Evolutionary conservation across 75 land plant genomes (phyloP).

Genomic region (Picea sitchensis): DNA sequence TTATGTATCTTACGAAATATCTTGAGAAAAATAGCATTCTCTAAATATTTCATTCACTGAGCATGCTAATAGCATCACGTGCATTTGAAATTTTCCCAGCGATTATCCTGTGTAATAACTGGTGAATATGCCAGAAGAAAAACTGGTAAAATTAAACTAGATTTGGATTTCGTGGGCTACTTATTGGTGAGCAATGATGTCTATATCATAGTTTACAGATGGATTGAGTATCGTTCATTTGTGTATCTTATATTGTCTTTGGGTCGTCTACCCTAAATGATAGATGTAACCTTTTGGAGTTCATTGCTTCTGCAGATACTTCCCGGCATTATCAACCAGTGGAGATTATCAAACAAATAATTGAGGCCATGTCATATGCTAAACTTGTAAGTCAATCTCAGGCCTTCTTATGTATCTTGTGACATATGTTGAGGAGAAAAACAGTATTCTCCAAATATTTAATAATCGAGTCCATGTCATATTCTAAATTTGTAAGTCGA

Average conservation of each 20-base stretch:
- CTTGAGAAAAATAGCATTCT: constrained; percentile 11
- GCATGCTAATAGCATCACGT: background rate
- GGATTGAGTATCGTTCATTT: background rate
- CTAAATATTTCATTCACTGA: background rate
- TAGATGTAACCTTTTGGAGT: background rate
- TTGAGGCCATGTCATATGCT: constrained; percentile 95
- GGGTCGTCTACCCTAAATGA: background rate
- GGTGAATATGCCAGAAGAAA: background rate
- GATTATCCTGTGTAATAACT: background rate
- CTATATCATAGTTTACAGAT: background rate
- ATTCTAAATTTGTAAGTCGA: constrained; percentile 81
- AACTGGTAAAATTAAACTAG: constrained; percentile 33
- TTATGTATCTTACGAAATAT: background rate
- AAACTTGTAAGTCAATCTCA: constrained; percentile 66
- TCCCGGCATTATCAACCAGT: constrained; percentile 82
- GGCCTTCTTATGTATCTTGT: background rate
- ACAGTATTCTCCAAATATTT: background rate
- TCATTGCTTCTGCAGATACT: constrained; percentile 60
- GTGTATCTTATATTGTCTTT: background rate
- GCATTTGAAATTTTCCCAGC: background rate
- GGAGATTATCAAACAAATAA: constrained; percentile 64
- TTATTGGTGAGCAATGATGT: constrained; percentile 53
- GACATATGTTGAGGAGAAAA: constrained; percentile 4
- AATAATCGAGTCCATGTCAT: constrained; percentile 91
- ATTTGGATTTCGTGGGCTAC: constrained; percentile 80